Conservation (phyloP, 176 grass and related monocot genomes). For the Oryza australiensis region DNA sequence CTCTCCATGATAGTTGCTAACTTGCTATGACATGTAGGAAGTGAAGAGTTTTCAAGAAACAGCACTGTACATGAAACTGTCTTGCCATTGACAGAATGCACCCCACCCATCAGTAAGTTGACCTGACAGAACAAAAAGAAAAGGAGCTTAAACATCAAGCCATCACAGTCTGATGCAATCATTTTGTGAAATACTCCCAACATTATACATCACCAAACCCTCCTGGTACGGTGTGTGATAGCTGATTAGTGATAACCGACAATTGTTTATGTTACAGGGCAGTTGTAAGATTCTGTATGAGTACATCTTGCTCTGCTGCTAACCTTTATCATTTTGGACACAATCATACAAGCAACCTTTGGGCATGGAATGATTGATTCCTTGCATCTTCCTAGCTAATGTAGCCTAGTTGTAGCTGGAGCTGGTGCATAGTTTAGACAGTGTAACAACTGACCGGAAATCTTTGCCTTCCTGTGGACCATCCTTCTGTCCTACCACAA, state of each 20-base stretch:
- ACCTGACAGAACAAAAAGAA: neutral
- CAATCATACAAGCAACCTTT: neutral
- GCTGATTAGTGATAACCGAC: constrained; percentile 7
- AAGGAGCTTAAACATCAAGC: neutral
- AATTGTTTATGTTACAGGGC: neutral
- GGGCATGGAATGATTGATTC: neutral
- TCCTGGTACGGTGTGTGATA: neutral
- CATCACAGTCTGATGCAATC: neutral
- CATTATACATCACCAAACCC: neutral
- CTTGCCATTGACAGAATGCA: neutral
- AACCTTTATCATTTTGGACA: neutral
- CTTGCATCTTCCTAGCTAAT: constrained; percentile 1
- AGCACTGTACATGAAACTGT: neutral
- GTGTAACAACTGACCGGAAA: neutral
- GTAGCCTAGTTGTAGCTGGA: neutral
- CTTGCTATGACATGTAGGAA: neutral
- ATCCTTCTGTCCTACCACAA: neutral
- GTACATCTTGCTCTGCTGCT: neutral
- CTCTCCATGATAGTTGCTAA: neutral
- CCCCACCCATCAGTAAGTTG: neutral
- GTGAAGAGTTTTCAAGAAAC: neutral
- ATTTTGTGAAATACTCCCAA: constrained; percentile 5
- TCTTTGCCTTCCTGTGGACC: neutral
- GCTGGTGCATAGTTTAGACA: neutral
- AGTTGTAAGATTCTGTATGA: constrained; percentile 30